Evolutionary conservation across 2,329 filamentous ascomycete species (phyloP).

Genomic region (Ophiostoma novo-ulmi): DNA sequence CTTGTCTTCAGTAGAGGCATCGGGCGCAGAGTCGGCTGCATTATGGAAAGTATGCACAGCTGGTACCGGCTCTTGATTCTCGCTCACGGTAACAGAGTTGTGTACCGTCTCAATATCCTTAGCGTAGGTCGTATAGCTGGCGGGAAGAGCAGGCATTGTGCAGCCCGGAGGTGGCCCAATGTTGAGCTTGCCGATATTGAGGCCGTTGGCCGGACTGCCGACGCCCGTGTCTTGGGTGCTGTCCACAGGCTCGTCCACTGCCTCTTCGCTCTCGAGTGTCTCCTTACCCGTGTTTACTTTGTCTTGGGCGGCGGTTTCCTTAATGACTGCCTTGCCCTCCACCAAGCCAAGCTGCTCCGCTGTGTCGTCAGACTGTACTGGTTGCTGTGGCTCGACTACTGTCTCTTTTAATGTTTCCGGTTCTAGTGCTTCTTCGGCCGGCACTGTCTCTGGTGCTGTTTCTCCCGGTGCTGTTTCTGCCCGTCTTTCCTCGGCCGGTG

Average conservation of each 20-base stretch:
- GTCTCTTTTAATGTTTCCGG: neutral
- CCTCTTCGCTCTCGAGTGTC: neutral
- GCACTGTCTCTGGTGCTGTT: neutral
- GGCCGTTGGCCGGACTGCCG: neutral
- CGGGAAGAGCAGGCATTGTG: constrained; percentile 2
- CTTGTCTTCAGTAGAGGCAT: neutral
- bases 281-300: neutral
- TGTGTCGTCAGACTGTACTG: neutral
- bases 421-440: neutral
- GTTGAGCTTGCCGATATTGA: neutral
- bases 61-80: neutral
- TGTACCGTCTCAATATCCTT: neutral
- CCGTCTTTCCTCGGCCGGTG: neutral
- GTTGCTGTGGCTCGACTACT: neutral
- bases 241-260: neutral
- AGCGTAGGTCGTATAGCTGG: neutral
- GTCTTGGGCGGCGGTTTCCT: no score
- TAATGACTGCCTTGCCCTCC: neutral
- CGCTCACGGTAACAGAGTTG: neutral
- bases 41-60: neutral
- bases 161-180: neutral
- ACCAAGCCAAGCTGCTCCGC: neutral
- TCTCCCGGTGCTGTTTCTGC: neutral
- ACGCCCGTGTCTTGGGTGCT: neutral
- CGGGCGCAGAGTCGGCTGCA: neutral